These are phyloP conservation scores for Hydnum rufescens DNA, from an alignment of 768 basidiomycete genomes.

Conservation along the genomic window DNA sequence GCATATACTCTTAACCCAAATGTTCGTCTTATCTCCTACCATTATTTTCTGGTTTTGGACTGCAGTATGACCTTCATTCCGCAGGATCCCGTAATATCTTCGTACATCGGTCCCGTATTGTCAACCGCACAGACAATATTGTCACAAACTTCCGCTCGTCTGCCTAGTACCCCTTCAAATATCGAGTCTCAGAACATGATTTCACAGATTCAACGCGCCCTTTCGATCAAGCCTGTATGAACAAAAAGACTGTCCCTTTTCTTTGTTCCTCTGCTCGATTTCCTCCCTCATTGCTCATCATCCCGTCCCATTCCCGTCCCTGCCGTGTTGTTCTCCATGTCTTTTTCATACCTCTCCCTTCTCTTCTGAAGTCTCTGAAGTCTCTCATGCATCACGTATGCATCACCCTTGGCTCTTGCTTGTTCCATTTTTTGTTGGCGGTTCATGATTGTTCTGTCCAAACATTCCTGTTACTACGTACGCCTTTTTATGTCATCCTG, in stretches of 20 bases:
- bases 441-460: no score
- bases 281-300: neutral
- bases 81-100: slow-evolving; percentile 62
- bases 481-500: no score
- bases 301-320: neutral
- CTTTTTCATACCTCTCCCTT: neutral
- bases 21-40: slow-evolving; percentile 21
- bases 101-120: slow-evolving; percentile 63
- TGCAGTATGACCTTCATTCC: slow-evolving; percentile 6
- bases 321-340: neutral
- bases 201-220: slow-evolving; percentile 53
- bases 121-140: slow-evolving; percentile 60
- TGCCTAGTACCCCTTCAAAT: slow-evolving; percentile 44
- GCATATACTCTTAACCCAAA: slow-evolving; percentile 51
- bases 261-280: no score
- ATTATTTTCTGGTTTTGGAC: neutral
- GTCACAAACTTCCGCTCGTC: slow-evolving; percentile 58
- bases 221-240: slow-evolving; percentile 14
- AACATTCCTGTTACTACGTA: no score
- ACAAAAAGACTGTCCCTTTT: neutral
- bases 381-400: no score
- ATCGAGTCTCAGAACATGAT: slow-evolving; percentile 51
- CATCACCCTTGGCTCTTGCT: no score
- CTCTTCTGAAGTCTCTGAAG: no score
- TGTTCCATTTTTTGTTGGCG: no score